Evolutionary conservation across 192 early-diverging fungal species (phyloP).

Genomic region (Diversispora epigaea): DNA sequence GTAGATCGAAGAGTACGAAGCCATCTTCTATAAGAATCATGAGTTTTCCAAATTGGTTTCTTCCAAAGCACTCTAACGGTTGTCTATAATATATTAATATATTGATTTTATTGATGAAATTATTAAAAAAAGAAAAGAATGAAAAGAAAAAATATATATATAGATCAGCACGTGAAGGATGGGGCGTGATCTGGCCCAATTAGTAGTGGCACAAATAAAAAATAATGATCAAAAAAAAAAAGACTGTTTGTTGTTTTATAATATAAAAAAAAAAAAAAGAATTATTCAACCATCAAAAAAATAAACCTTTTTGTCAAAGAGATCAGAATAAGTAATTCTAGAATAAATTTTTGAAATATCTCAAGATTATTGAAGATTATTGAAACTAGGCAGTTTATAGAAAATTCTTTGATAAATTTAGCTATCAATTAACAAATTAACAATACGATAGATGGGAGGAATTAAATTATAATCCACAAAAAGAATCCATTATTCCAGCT

Average conservation of each 20-base stretch:
- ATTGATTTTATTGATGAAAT: no score
- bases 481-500: no score
- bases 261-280: background rate
- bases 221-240: background rate
- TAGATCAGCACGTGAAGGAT: background rate
- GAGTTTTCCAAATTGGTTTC: background rate
- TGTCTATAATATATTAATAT: background rate
- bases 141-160: background rate
- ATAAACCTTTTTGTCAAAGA: no score
- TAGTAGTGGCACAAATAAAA: background rate
- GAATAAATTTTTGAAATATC: no score
- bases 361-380: no score
- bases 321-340: no score
- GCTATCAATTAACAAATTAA: background rate
- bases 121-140: no score
- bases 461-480: background rate
- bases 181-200: background rate
- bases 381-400: no score
- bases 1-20: background rate
- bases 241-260: background rate
- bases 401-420: no score
- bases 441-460: background rate
- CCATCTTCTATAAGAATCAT: slow-evolving; percentile 16
- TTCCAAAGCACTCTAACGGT: slow-evolving; percentile 2
- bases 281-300: no score